A percentile compares a stretch with the other conserved stretches of the same genome.
Evolutionary conservation across 345 rosid species (phyloP).

Genomic region (Laguncularia racemosa): DNA sequence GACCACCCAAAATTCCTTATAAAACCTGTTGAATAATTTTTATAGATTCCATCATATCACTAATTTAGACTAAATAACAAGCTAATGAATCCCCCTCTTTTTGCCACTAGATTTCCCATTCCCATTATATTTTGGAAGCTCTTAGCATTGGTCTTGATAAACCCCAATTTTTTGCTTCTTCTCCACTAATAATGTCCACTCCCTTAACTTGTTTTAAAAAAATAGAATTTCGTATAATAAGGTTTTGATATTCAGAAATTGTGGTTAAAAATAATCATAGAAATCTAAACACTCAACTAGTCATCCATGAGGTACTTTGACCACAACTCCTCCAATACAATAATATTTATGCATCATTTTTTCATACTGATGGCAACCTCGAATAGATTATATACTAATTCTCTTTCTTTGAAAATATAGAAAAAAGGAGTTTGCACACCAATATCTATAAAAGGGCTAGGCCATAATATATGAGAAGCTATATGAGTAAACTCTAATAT

Average conservation of each 20-base stretch:
- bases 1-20: slow-evolving; percentile 2
- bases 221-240: background rate
- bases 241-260: background rate
- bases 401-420: background rate
- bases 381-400: background rate
- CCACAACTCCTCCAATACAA: no score
- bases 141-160: slow-evolving; percentile 9
- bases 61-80: slow-evolving; percentile 15
- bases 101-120: slow-evolving; percentile 12
- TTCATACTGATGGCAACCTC: background rate
- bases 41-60: slow-evolving; percentile 10
- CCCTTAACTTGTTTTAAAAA: background rate
- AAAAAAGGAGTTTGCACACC: background rate
- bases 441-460: background rate
- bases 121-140: slow-evolving; percentile 6
- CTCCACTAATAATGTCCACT: background rate
- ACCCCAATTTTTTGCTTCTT: slow-evolving; percentile 7
- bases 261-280: background rate
- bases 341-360: no score
- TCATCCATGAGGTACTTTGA: no score
- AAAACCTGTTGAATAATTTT: slow-evolving; percentile 8
- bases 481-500: background rate
- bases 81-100: slow-evolving; percentile 18
- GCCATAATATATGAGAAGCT: background rate
- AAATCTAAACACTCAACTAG: no score